Evolutionary conservation across 2,329 filamentous ascomycete species (phyloP).

Genomic region (Epicoccum nigrum): DNA sequence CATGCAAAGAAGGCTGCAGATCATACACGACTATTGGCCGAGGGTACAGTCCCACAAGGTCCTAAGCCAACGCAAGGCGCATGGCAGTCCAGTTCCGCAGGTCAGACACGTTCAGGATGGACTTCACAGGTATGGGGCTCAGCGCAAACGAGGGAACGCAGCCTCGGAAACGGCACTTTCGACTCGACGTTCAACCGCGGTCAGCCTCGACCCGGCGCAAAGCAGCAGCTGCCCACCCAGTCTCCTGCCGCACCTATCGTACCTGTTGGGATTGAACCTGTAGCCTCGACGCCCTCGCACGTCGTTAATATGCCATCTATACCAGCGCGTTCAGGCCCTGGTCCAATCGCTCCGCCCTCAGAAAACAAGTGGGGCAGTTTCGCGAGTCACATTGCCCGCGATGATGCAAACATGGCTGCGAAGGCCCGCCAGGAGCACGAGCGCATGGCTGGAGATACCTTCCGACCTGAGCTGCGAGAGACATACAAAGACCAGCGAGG

Average conservation of each 20-base stretch:
- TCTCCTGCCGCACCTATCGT: constrained; percentile 30
- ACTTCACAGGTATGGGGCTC: constrained; percentile 73
- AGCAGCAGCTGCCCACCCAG: constrained; percentile 35
- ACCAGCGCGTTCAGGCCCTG: constrained; percentile 19
- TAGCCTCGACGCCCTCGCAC: constrained; percentile 23
- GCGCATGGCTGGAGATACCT: constrained; percentile 33
- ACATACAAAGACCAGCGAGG: constrained; percentile 41
- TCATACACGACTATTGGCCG: constrained; percentile 22
- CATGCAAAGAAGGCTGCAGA: constrained; percentile 21
- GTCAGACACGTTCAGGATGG: constrained; percentile 36
- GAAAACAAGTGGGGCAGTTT: constrained; percentile 44
- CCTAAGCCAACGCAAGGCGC: constrained; percentile 34
- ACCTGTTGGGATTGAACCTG: constrained; percentile 30
- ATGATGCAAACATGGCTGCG: constrained; percentile 32
- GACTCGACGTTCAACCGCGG: constrained; percentile 64
- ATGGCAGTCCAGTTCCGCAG: constrained; percentile 36
- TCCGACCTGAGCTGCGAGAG: constrained; percentile 43
- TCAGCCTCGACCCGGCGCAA: constrained; percentile 48
- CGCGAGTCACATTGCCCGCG: constrained; percentile 35
- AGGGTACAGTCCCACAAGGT: constrained; percentile 22
- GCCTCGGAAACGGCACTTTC: constrained; percentile 80
- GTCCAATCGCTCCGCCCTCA: constrained; percentile 40
- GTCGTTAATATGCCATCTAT: constrained; percentile 21
- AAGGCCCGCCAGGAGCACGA: constrained; percentile 40
- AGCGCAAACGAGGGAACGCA: constrained; percentile 68